Evolutionary conservation across 1,139 yeast genomes (phyloP), one percentile per base, ranked within the genome.

Genomic region (Pichia terricola): DNA sequence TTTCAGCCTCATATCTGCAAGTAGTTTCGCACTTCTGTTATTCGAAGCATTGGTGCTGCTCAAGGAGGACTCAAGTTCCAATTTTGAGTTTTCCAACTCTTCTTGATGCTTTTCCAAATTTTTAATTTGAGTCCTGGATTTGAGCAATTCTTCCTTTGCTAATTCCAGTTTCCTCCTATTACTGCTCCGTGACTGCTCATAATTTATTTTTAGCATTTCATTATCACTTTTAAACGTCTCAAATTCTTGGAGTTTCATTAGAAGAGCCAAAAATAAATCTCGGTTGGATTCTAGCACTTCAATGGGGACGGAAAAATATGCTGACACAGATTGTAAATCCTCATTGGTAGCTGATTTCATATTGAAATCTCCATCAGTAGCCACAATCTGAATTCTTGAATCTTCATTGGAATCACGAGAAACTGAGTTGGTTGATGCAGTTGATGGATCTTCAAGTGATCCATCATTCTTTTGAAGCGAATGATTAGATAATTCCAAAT

Each of bases 171-270:
- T 69, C 53, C 58, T 64, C 33, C 57, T 57, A 28, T 60, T 64
- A 5, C 58, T 55, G 41, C 72, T 79, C 31, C 68, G 63, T 5
- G 68, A 52, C 52, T 77, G 84, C 54, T 81, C 87, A 43, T 69
- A 64, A 42, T 72, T 70, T 27, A 79, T 69, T 54, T 75, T 75
- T 32, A 75, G 58, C 26, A 76, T 64, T 26, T 76, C 61, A 40
- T 70, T 67, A 49, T 77, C 77, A 1, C 84, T 72, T 46, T 69
- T 65, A 35, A 79, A 48, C 3, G 69, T 69, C 40, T 76, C 73
- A 49, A 66, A 66, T 47, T 76, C 78, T 3, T 66, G 56, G 1
- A 81, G 66, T 48, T 71, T 72, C 2, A 62, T 58, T 4, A 67
- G 63, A 27, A 81, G 56, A 28, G 66, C 65, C 4, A 61, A 59